Evolutionary conservation across 192 early-diverging fungal genomes (phyloP).

Genomic region (Oehlia diaphana): DNA sequence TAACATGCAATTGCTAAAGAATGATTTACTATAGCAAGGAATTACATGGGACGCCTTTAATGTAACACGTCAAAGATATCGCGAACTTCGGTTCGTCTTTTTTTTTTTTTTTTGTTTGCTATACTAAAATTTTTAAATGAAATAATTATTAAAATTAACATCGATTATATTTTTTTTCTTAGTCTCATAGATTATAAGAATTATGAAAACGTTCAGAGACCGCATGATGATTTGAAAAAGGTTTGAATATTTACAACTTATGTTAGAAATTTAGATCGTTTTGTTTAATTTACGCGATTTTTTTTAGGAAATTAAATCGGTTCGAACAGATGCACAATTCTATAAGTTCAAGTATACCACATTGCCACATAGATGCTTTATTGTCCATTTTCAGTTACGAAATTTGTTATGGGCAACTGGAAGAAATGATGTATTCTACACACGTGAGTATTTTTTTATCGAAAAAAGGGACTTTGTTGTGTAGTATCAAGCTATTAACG

Average conservation of each 20-base stretch:
- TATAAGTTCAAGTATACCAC: slow-evolving; percentile 51
- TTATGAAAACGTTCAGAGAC: slow-evolving; percentile 17
- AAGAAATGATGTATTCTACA: slow-evolving; percentile 62
- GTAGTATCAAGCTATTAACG: neutral
- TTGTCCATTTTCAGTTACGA: slow-evolving; percentile 65
- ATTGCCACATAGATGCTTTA: slow-evolving; percentile 47
- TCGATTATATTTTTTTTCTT: slow-evolving; percentile 6
- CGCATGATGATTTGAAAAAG: slow-evolving; percentile 16
- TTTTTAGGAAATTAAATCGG: slow-evolving; percentile 30
- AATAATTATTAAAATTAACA: neutral
- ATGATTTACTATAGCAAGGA: slow-evolving; percentile 35
- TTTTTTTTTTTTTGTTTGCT: slow-evolving; percentile 1
- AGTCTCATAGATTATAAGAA: slow-evolving; percentile 29
- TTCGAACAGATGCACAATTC: slow-evolving; percentile 36
- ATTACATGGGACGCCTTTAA: slow-evolving; percentile 34
- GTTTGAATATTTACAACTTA: neutral
- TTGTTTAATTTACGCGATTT: slow-evolving; percentile 7
- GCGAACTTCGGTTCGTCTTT: slow-evolving; percentile 37
- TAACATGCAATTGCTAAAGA: neutral
- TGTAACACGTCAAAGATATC: slow-evolving; percentile 37
- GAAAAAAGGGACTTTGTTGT: neutral
- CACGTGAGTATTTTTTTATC: slow-evolving; percentile 32
- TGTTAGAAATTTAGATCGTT: neutral
- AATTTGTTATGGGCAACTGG: slow-evolving; percentile 59
- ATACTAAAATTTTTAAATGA: neutral